These are phyloP conservation scores for Capronia epimyces DNA, from an alignment of 2,329 filamentous ascomycete species.

Conservation along the genomic window DNA sequence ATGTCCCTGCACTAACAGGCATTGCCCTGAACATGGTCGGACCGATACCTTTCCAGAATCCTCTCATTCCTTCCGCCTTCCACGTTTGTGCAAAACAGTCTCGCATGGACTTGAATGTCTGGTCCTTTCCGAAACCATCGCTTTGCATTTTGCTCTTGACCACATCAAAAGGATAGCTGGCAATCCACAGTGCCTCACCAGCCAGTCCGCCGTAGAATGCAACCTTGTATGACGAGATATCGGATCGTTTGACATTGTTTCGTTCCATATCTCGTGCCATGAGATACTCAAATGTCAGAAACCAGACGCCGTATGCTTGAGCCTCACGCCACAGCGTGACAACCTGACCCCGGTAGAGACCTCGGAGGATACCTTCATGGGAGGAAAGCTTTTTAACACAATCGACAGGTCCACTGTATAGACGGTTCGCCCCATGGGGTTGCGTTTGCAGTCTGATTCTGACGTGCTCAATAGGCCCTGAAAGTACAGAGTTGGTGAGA, in stretches of 20 bases:
- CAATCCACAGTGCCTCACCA: constrained; percentile 88
- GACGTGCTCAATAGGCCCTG: constrained; percentile 91
- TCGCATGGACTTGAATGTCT: constrained; percentile 74
- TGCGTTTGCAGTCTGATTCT: constrained; percentile 94
- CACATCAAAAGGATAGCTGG: constrained; percentile 92
- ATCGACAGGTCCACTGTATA: constrained; percentile 82
- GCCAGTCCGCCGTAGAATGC: constrained; percentile 89
- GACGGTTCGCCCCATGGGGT: constrained; percentile 67
- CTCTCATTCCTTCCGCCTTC: constrained; percentile 66
- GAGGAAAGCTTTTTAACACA: constrained; percentile 78
- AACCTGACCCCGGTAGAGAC: constrained; percentile 78
- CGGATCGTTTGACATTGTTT: constrained; percentile 67
- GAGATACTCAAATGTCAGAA: constrained; percentile 87
- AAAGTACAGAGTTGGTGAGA: constrained; percentile 80
- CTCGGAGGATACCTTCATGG: constrained; percentile 62
- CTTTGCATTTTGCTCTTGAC: constrained; percentile 99
- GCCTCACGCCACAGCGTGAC: constrained; percentile 87
- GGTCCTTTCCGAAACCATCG: constrained; percentile 72
- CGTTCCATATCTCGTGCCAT: constrained; percentile 85
- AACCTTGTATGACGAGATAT: constrained; percentile 78
- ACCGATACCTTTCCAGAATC: constrained; percentile 92
- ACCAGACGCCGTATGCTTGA: constrained; percentile 94
- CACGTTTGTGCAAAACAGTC: constrained; percentile 85
- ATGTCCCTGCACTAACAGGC: constrained; percentile 97
- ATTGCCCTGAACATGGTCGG: constrained; percentile 90